Base-by-base conservation (phyloP, 257 asterid genomes). In the Nemophila menziesii region DNA sequence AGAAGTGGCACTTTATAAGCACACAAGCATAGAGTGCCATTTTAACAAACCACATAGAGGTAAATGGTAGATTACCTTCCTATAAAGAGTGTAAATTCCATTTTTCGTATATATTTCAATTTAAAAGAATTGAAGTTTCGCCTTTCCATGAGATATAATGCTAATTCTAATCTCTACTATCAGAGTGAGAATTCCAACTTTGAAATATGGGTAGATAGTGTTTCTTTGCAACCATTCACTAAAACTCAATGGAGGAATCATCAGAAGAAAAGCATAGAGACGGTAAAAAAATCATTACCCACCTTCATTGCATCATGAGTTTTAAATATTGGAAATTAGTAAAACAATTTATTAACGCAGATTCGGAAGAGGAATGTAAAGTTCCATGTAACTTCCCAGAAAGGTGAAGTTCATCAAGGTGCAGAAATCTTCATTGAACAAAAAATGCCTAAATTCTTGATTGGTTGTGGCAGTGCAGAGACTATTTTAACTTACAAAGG, bases 191-290 rank as follows among this genome's bases (percentile, higher is more conserved):
- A 65, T 54, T 11, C 63, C 15, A 4, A n/a, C n/a, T 49, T 43
- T 33, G 63, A 60, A 18, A 22, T 65, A 39, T 60, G 60, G 56
- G 59, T 22, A 0, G 67, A 59, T 29, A 74, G 67, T 48, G 66
- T 79, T 43, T 80, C 93, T 3, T 16, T 80, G 51, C 78, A 80
- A 54, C 75, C 79, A 13, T 80, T 80, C 57, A 77, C 79, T 11
- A 58, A 62, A 29, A 51, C 60, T 5, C 71, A 80, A 61, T 80
- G 93, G 89, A 46, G 48, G 18, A 20, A 64, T 9, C 78, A 77
- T 52, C 89, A 80, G 60, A 64, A 54, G 0, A 22, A 66, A 15
- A 77, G 52, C 37, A 69, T 74, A 22, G 76, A 74, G 43, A 27
- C 64, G 79, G 93, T 69, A 11, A 15, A 16, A 11, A 12, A 19